Evolutionary conservation across 257 asterid genomes (phyloP).

Genomic region (Verbena officinalis): DNA sequence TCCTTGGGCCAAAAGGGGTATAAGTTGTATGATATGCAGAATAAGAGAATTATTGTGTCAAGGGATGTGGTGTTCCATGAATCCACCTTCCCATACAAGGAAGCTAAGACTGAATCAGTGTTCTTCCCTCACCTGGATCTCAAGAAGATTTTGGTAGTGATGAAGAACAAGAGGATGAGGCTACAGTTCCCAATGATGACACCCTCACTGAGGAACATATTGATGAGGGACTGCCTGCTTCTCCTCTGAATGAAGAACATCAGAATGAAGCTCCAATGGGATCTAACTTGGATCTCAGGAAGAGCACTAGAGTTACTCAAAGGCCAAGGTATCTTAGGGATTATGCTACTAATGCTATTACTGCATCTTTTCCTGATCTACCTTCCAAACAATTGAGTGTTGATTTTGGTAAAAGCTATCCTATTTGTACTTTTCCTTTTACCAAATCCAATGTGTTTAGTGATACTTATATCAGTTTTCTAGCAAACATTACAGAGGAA

Average conservation of each 20-base stretch:
- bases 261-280: no score
- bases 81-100: neutral
- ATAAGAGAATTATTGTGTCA: no score
- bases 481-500: neutral
- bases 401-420: neutral
- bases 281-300: no score
- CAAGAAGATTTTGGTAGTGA: no score
- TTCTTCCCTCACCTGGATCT: no score
- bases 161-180: no score
- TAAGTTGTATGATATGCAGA: neutral
- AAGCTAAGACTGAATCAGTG: no score
- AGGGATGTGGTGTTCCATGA: neutral
- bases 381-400: neutral
- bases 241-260: no score
- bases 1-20: neutral
- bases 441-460: neutral
- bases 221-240: no score
- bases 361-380: no score
- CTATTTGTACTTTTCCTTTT: neutral
- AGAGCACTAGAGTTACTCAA: neutral
- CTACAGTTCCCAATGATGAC: no score
- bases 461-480: neutral
- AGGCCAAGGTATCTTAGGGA: neutral
- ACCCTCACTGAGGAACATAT: no score
- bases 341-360: neutral